Conservation (phyloP, 768 basidiomycete species). For the Termitomyces sp. region DNA sequence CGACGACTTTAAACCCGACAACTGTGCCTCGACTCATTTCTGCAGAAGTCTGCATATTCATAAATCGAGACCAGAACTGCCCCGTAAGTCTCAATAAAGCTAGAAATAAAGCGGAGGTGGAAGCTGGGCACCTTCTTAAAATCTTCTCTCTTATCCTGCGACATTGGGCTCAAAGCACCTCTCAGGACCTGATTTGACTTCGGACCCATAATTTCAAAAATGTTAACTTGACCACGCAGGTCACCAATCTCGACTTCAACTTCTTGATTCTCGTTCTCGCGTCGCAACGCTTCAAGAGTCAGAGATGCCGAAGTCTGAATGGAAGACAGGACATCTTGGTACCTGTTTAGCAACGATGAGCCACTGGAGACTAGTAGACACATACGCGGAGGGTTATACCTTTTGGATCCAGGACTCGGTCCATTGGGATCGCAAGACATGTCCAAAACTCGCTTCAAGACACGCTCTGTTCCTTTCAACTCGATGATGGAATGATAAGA, state of each 20-base stretch:
- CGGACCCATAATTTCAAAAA: constrained; percentile 90
- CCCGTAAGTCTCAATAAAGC: neutral
- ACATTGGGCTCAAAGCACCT: constrained; percentile 53
- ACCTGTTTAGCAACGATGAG: constrained; percentile 37
- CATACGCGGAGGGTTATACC: constrained; percentile 38
- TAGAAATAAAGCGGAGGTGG: neutral
- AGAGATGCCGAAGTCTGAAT: constrained; percentile 50
- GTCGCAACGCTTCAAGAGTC: constrained; percentile 34
- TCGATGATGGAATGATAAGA: constrained; percentile 81
- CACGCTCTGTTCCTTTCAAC: constrained; percentile 57
- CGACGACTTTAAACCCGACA: constrained; percentile 65
- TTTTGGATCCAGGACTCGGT: constrained; percentile 52
- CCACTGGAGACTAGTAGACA: neutral
- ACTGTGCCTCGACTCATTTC: constrained; percentile 73
- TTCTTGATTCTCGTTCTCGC: constrained; percentile 18
- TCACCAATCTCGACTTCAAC: constrained; percentile 65
- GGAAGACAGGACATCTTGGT: constrained; percentile 48
- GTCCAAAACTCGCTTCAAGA: constrained; percentile 51
- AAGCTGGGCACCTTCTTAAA: constrained; percentile 50
- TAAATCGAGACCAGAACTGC: constrained; percentile 69
- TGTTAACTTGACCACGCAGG: constrained; percentile 64
- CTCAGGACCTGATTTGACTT: constrained; percentile 72
- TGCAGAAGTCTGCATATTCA: constrained; percentile 58
- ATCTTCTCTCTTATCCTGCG: constrained; percentile 46
- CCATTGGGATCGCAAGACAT: constrained; percentile 64